Evolutionary conservation across 2,329 filamentous ascomycete species (phyloP), one percentile per base, ranked within the genome.

Genomic region (Ophiocordyceps robertsii): DNA sequence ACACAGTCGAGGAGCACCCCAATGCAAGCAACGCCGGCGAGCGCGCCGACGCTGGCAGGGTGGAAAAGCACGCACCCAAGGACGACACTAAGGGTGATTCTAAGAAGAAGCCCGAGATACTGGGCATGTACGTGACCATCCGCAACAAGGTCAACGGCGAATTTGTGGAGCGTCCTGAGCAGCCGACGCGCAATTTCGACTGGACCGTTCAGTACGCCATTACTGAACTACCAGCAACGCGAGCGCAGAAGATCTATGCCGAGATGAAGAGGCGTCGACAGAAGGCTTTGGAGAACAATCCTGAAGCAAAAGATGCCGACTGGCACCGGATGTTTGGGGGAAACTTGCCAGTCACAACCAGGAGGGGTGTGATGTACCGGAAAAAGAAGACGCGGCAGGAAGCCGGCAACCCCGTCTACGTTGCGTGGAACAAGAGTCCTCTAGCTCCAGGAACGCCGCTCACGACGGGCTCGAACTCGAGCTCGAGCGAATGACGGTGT

Each of bases 131-230:
- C 13, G 65, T 95, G 43, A 81, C 77, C 0, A 66, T 86, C 40
- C 76, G 76, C 49, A 92, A 84, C 65, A 75, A 73, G 48, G 73
- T 94, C 42, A 82, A 92, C 53, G 80, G 74, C 16, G 42, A 65
- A 12, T 72, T 73, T 42, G 75, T 86, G 1, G 55, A 65, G 0
- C 78, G 87, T 3, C 84, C 87, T 2, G 35, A 0, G 49, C 61
- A 13, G 56, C 81, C 38, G 59, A 41, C 0, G 29, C 52, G 13
- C 17, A 10, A 6, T 1, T 44, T 59, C 56, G 44, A 77, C 49
- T 95, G 89, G 89, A 59, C 64, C 0, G 66, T 95, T n/a, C 77
- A 92, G 51, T 95, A 94, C 60, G 71, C 79, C 31, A 63, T 95
- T 39, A 70, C 73, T 38, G 82, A 89, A 49, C 65, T 88, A 2